Percentiles rank a stretch among this genome's conserved stretches.
Conservation (phyloP, 1,284 basidiomycete genomes). For the Melampsora larici-populina region DNA sequence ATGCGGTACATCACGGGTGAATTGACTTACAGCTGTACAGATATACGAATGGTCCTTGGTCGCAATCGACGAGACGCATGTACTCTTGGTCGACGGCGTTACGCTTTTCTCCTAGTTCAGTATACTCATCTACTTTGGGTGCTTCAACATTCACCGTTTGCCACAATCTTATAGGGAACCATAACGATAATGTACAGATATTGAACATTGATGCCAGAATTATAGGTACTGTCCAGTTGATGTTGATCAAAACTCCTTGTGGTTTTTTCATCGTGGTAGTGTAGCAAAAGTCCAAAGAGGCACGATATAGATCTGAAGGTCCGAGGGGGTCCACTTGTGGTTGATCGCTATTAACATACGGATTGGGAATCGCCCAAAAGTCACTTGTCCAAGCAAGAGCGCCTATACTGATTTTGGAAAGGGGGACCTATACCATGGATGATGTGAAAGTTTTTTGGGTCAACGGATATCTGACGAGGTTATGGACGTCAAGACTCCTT, state of each 20-base stretch:
- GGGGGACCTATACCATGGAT: slow-evolving; percentile 48
- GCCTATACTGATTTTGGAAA: slow-evolving; percentile 51
- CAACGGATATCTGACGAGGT: neutral
- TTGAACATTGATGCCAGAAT: slow-evolving; percentile 63
- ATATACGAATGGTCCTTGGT: neutral
- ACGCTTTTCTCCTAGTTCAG: slow-evolving; percentile 66
- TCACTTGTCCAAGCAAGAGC: slow-evolving; percentile 50
- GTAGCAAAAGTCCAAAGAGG: slow-evolving; percentile 73
- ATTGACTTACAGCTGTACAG: slow-evolving; percentile 6
- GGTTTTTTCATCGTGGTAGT: slow-evolving; percentile 66
- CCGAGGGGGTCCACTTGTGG: slow-evolving; percentile 60
- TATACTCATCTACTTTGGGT: slow-evolving; percentile 67
- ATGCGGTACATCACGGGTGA: neutral
- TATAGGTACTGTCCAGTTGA: slow-evolving; percentile 69
- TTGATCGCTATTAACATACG: slow-evolving; percentile 63
- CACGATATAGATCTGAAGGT: slow-evolving; percentile 61
- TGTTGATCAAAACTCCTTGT: slow-evolving; percentile 55
- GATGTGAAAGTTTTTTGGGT: neutral
- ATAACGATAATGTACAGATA: slow-evolving; percentile 64
- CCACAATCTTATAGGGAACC: slow-evolving; percentile 67
- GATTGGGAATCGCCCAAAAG: slow-evolving; percentile 58
- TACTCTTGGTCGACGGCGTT: slow-evolving; percentile 49
- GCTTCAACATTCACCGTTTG: slow-evolving; percentile 62
- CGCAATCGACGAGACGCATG: neutral
- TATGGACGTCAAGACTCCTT: neutral